Percentiles rank a stretch among this genome's conserved stretches.
Conservation (phyloP, 169 alveolate species). For the Plasmodium knowlesi region DNA sequence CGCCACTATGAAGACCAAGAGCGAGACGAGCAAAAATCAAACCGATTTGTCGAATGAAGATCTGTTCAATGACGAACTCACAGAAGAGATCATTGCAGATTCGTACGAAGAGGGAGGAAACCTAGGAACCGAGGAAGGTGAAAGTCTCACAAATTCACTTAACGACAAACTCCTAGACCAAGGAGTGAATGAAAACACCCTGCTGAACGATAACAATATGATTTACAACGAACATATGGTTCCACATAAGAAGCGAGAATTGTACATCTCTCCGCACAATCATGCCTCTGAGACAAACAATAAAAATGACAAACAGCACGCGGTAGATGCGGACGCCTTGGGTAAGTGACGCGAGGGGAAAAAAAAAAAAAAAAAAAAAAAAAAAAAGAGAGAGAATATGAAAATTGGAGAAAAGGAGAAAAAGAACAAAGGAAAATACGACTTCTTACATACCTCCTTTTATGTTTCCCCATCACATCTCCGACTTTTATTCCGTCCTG, state of each 20-base stretch:
- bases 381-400: background rate
- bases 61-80: background rate
- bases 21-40: background rate
- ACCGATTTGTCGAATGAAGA: conserved; percentile 2
- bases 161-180: conserved; percentile 14
- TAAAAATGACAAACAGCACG: background rate
- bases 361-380: background rate
- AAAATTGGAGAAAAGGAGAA: background rate
- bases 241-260: conserved; percentile 41
- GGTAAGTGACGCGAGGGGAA: background rate
- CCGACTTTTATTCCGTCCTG: background rate
- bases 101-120: conserved; percentile 4
- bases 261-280: conserved; percentile 36
- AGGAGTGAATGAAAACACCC: conserved; percentile 42
- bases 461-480: background rate
- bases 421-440: background rate
- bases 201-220: conserved; percentile 19
- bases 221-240: conserved; percentile 1
- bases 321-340: background rate
- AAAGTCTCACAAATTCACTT: background rate
- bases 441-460: background rate
- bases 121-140: background rate
- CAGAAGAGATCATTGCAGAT: background rate
- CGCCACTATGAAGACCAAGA: background rate
- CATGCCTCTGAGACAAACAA: background rate